These are phyloP conservation scores for Sporothrix luriei DNA, from an alignment of 2,329 filamentous ascomycete genomes.

Conservation along the genomic window DNA sequence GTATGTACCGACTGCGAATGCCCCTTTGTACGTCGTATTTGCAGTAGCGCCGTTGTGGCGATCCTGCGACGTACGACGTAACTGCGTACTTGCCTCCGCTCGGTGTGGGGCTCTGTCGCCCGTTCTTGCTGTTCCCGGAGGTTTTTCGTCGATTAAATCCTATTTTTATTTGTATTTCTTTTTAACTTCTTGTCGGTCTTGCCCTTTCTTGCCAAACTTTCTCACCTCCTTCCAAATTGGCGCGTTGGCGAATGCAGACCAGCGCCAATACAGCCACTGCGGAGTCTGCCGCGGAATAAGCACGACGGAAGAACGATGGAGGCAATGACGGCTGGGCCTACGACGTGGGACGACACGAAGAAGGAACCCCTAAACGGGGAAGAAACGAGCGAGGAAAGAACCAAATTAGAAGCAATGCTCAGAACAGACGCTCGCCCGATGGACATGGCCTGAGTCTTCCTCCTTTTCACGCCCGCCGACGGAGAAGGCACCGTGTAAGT, in stretches of 20 bases:
- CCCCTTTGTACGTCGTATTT: not conserved
- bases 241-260: conserved; percentile 13
- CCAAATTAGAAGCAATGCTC: too few relatives aligned
- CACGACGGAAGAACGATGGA: not conserved
- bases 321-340: not conserved
- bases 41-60: conserved; percentile 25
- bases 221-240: conserved; percentile 15
- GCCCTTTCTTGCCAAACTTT: too few relatives aligned
- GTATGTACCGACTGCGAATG: not conserved
- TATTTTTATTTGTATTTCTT: not conserved
- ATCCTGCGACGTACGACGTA: not conserved
- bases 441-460: not conserved
- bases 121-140: not conserved
- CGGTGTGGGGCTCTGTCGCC: not conserved
- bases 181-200: not conserved
- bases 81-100: conserved; percentile 17
- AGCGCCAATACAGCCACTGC: not conserved
- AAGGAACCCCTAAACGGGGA: not conserved
- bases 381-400: too few relatives aligned
- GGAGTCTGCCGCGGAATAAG: not conserved
- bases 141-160: not conserved
- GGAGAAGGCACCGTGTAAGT: not conserved
- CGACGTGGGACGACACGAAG: not conserved
- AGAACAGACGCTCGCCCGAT: not conserved
- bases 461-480: not conserved